Percentiles rank a stretch among this genome's conserved stretches.
Conservation (phyloP, 805 yeast species). For the Jamesozyma gamospora region DNA sequence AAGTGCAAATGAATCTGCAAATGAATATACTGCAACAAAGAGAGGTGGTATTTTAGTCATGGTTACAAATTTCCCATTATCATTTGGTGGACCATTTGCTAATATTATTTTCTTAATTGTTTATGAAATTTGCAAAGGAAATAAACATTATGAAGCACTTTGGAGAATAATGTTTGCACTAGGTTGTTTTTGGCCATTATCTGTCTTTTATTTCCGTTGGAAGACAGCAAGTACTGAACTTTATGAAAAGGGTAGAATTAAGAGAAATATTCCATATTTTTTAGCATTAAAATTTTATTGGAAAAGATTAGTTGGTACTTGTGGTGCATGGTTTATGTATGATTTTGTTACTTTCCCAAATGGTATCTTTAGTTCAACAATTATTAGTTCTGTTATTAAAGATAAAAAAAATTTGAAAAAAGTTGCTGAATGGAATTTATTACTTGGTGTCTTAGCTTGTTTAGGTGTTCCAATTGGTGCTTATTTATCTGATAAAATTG, state of each 20-base stretch:
- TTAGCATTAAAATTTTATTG: constrained; percentile 4
- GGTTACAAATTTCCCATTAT: constrained; percentile 3
- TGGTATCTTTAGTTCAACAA: constrained; percentile 3
- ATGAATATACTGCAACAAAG: constrained; percentile 3
- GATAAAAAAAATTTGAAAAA: constrained; percentile 2
- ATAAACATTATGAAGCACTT: constrained; percentile 1
- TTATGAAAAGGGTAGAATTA: constrained; percentile 5
- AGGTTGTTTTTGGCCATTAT: constrained; percentile 4
- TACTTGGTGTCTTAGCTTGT: constrained; percentile 1
- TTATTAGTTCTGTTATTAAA: constrained; percentile 4
- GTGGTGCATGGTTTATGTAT: constrained; percentile 6
- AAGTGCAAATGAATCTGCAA: constrained; percentile 5
- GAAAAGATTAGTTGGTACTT: constrained; percentile 3
- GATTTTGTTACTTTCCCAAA: constrained; percentile 5
- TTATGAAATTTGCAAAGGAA: constrained; percentile 1
- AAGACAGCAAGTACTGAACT: constrained; percentile 3
- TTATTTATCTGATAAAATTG: constrained; percentile 3
- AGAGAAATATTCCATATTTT: constrained; percentile 1
- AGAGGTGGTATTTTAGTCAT: constrained; percentile 3
- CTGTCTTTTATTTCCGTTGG: constrained; percentile 4
- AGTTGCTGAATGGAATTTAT: constrained; percentile 4
- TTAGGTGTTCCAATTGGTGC: constrained; percentile 5
- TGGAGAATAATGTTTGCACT: constrained; percentile 4
- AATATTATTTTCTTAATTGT: constrained; percentile 2
- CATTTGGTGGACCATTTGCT: constrained; percentile 3